Conservation (phyloP, 257 asterid species). For the Solanum phureja region DNA sequence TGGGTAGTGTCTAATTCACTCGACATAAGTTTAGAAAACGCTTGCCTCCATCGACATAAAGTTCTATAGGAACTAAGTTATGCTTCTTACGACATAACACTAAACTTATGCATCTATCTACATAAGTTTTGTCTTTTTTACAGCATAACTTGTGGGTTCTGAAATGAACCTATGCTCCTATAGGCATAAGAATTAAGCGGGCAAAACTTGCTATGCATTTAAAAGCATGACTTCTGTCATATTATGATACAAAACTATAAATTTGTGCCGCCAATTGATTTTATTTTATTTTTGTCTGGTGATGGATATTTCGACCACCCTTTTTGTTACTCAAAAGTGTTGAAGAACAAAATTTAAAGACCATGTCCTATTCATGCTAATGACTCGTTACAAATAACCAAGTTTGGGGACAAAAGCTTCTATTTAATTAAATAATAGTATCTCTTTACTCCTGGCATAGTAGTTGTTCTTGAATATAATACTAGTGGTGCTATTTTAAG, state of each 20-base stretch:
- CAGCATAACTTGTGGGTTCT: not conserved
- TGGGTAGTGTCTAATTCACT: not conserved
- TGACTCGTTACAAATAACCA: not conserved
- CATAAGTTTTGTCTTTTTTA: not conserved
- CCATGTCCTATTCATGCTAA: not conserved
- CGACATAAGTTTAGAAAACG: not conserved
- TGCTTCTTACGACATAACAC: not conserved
- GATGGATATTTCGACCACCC: not conserved
- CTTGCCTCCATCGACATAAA: not conserved
- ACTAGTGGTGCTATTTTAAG: not conserved
- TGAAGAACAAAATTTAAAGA: not conserved
- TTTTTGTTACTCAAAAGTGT: not conserved
- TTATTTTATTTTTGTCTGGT: no score
- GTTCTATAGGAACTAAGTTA: not conserved
- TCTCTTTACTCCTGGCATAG: not conserved
- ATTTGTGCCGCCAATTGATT: fast-evolving
- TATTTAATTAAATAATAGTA: no score
- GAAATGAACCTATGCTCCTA: not conserved
- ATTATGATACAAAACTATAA: not conserved
- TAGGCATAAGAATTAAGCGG: not conserved
- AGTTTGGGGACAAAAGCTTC: no score
- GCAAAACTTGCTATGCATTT: not conserved
- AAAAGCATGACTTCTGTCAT: not conserved
- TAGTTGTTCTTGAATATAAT: not conserved
- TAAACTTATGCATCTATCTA: not conserved